phyloP scores from a whole-genome alignment of 1,284 basidiomycete genomes.

The Pascua guehoae region DNA sequence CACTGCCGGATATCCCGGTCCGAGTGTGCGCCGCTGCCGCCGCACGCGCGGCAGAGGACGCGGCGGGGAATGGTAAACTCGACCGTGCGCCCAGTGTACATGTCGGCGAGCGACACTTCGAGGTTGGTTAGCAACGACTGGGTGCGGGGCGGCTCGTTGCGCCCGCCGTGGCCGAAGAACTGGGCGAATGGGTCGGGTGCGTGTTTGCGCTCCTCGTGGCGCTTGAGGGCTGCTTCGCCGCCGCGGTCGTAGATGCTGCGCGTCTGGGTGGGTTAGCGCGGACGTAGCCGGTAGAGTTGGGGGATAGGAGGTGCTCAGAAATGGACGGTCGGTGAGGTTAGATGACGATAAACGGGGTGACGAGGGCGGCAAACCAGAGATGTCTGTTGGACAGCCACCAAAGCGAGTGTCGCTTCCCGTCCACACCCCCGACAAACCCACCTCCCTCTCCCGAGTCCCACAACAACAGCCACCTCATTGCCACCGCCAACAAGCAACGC shows the following conservation, averaged over 20 bases:
- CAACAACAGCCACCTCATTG: no score
- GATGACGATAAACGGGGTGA: no score
- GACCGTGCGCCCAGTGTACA: slow-evolving; percentile 77
- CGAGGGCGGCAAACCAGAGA: no score
- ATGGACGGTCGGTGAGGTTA: no score
- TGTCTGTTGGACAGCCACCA: no score
- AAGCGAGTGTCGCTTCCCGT: no score
- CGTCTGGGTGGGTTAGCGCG: slow-evolving; percentile 59
- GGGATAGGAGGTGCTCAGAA: no score
- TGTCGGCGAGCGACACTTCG: slow-evolving; percentile 77
- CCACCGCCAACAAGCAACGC: no score
- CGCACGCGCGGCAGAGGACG: slow-evolving; percentile 86
- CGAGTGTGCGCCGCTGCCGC: slow-evolving; percentile 84
- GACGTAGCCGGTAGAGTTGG: no score
- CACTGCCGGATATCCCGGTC: slow-evolving; percentile 80
- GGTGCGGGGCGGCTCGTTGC: slow-evolving; percentile 68
- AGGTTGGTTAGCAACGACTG: slow-evolving; percentile 80
- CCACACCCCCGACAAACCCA: no score
- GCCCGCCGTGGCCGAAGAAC: slow-evolving; percentile 74
- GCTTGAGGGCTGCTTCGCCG: slow-evolving; percentile 87
- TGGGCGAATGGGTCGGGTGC: slow-evolving; percentile 84
- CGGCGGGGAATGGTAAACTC: slow-evolving; percentile 89
- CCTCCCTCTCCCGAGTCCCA: no score
- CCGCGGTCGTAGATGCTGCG: slow-evolving; percentile 85
- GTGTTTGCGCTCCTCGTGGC: slow-evolving; percentile 64